phyloP scores from a whole-genome alignment of 768 basidiomycete species.

The Suillus placidus region DNA sequence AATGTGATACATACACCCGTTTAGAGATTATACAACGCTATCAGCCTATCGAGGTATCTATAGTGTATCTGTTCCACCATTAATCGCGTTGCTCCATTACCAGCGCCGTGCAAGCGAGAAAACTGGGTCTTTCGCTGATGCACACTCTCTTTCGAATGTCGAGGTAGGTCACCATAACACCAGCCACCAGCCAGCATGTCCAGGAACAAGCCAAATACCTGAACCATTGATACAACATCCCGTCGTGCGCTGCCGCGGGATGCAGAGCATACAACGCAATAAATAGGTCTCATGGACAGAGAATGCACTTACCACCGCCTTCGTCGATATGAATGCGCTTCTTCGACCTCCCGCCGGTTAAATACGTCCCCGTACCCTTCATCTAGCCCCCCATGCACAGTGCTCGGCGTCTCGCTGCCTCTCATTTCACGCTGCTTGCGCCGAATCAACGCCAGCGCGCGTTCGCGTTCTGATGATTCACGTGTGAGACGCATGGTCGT shows the following conservation, averaged over 20 bases:
- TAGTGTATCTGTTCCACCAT: too few relatives aligned
- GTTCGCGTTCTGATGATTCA: conserved; percentile 74
- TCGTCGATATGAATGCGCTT: conserved; percentile 57
- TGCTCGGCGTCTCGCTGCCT: conserved; percentile 73
- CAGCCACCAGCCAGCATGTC: background rate
- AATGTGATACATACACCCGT: too few relatives aligned
- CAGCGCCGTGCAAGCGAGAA: too few relatives aligned
- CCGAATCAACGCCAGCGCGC: conserved; percentile 71
- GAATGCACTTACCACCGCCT: conserved; percentile 31
- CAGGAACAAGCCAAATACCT: background rate
- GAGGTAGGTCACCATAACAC: background rate
- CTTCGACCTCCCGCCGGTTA: conserved; percentile 71
- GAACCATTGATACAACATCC: background rate
- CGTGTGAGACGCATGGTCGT: conserved; percentile 61
- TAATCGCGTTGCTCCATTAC: too few relatives aligned
- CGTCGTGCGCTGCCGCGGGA: background rate
- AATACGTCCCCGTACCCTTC: conserved; percentile 70
- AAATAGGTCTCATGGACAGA: background rate
- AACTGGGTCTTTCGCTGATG: too few relatives aligned
- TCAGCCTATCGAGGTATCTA: too few relatives aligned
- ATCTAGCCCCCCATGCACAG: conserved; percentile 51
- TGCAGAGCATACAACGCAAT: background rate
- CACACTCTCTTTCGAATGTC: background rate
- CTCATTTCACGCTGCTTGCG: conserved; percentile 65
- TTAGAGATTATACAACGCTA: too few relatives aligned